Evolutionary conservation across 305 asterid genomes (phyloP).

Genomic region (Fraxinus sp.): DNA sequence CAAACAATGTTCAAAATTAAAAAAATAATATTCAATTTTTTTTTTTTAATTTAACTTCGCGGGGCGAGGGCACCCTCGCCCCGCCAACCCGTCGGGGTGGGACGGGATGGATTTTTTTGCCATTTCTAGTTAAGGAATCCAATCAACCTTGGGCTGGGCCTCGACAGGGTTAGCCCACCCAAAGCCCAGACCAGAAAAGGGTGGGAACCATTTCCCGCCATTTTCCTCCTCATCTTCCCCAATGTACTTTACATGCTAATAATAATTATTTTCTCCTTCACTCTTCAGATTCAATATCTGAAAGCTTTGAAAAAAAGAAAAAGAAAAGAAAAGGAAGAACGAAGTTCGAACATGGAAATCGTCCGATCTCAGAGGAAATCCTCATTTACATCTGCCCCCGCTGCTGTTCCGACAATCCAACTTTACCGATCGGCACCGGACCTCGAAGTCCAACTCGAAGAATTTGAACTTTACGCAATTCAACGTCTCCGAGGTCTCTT

Average conservation of each 20-base stretch:
- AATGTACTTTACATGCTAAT: neutral
- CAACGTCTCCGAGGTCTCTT: slow-evolving; percentile 78
- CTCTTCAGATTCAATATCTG: neutral
- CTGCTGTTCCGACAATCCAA: slow-evolving; percentile 43
- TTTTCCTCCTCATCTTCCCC: slow-evolving; percentile 16
- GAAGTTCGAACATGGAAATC: slow-evolving; percentile 49
- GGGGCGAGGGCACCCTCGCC: no score
- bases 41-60: no score
- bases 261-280: neutral
- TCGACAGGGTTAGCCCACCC: no score
- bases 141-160: no score
- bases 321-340: neutral
- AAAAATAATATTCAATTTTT: no score
- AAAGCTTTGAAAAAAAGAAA: neutral
- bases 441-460: slow-evolving; percentile 87
- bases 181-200: neutral
- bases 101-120: no score
- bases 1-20: no score
- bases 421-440: slow-evolving; percentile 88
- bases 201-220: slow-evolving; percentile 66
- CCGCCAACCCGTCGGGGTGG: no score
- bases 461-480: slow-evolving; percentile 82
- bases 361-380: slow-evolving; percentile 53
- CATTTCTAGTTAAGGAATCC: no score
- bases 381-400: slow-evolving; percentile 23